A percentile compares a stretch with the other conserved stretches of the same genome.
Evolutionary conservation across 2,329 filamentous ascomycete genomes (phyloP).

Genomic region (Scytalidium lignicola): DNA sequence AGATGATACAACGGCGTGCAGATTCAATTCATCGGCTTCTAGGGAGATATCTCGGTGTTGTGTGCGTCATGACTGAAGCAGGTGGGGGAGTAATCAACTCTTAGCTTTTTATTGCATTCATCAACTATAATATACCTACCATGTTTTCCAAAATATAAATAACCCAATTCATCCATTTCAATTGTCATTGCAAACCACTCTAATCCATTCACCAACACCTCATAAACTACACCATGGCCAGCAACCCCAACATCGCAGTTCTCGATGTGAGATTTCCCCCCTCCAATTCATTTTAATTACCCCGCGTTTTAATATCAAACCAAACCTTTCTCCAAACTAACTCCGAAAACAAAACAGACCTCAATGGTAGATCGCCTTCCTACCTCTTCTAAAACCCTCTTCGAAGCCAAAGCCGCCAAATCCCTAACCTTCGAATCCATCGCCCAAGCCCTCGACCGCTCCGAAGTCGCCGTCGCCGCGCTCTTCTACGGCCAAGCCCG

Average conservation of each 20-base stretch:
- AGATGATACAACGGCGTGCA: too few relatives aligned
- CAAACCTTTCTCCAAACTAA: constrained; percentile 1
- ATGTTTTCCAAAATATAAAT: too few relatives aligned
- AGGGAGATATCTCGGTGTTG: not conserved
- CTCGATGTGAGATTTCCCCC: constrained; percentile 16
- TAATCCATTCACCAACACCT: not conserved
- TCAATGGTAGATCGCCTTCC: constrained; percentile 67
- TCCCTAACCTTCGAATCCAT: constrained; percentile 76
- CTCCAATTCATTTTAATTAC: too few relatives aligned
- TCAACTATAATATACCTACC: too few relatives aligned
- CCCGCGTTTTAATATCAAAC: constrained; percentile 4
- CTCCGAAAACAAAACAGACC: constrained; percentile 37
- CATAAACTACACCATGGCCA: constrained; percentile 12
- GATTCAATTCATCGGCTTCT: too few relatives aligned
- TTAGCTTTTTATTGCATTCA: not conserved
- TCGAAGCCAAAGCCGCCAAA: constrained; percentile 72
- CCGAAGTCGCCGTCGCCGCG: constrained; percentile 83
- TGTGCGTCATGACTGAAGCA: not conserved
- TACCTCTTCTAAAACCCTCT: constrained; percentile 65
- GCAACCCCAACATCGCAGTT: constrained; percentile 12
- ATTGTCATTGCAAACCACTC: not conserved
- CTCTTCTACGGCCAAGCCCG: constrained; percentile 86
- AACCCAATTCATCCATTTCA: too few relatives aligned
- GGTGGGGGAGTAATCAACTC: not conserved
- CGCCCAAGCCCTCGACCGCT: constrained; percentile 66